phyloP scores from a whole-genome alignment of 179 eudicot genomes.

The Beta corolliflora region DNA sequence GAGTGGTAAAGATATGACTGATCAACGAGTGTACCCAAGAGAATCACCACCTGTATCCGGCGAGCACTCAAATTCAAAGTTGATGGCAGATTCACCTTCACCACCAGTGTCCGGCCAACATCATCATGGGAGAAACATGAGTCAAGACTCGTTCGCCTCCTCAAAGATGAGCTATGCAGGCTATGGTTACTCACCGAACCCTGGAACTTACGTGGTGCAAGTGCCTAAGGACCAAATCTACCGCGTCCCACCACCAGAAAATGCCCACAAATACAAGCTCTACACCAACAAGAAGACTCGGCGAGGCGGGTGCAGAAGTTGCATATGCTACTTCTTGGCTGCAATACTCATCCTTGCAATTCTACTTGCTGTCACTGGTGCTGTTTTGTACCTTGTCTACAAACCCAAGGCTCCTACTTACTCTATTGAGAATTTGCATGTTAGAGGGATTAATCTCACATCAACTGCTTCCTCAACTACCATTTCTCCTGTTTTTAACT shows the following conservation, averaged over 20 bases:
- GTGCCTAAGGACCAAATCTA: slow-evolving; percentile 76
- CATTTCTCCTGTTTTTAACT: slow-evolving; percentile 65
- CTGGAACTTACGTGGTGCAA: slow-evolving; percentile 73
- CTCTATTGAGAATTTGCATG: slow-evolving; percentile 44
- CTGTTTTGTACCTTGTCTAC: slow-evolving; percentile 70
- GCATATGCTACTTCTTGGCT: slow-evolving; percentile 46
- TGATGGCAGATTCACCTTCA: slow-evolving; percentile 24
- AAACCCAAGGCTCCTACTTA: slow-evolving; percentile 63
- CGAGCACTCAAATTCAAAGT: slow-evolving; percentile 30
- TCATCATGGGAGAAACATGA: slow-evolving; percentile 38
- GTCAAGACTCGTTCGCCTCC: slow-evolving; percentile 46
- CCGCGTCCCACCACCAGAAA: slow-evolving; percentile 78
- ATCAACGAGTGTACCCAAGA: slow-evolving; percentile 35
- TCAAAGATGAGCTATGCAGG: slow-evolving; percentile 42
- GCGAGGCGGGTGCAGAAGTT: slow-evolving; percentile 48
- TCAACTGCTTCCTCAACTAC: slow-evolving; percentile 19
- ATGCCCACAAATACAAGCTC: slow-evolving; percentile 47
- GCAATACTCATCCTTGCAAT: slow-evolving; percentile 38
- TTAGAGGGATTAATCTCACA: slow-evolving; percentile 59
- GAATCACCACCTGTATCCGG: slow-evolving; percentile 34
- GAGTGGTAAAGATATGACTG: slow-evolving; percentile 14
- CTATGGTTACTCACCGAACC: slow-evolving; percentile 40
- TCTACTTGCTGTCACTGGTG: slow-evolving; percentile 48
- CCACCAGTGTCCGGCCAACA: slow-evolving; percentile 35
- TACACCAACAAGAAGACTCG: slow-evolving; percentile 26